Conservation (phyloP, 257 asterid genomes). For the Ophiorrhiza pumila region DNA sequence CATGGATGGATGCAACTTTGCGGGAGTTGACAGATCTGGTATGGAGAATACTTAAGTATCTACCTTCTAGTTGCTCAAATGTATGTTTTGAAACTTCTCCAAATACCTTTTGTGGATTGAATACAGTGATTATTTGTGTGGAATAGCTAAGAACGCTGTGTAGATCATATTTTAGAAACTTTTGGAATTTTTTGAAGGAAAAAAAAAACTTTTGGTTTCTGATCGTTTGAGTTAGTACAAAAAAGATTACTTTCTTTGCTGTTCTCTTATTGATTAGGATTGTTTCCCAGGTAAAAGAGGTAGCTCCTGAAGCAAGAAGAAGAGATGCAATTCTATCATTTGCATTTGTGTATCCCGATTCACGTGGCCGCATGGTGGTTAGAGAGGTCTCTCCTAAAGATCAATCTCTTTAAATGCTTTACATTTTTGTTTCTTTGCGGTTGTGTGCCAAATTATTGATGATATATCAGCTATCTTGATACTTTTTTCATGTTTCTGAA, state of each 20-base stretch:
- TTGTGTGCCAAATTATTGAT: background rate
- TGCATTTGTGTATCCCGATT: constrained; percentile 84
- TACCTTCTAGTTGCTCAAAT: background rate
- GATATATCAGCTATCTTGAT: background rate
- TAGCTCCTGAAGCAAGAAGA: constrained; percentile 91
- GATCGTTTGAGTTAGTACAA: background rate
- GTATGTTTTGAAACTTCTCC: background rate
- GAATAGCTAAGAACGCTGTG: background rate
- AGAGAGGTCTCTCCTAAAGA: constrained; percentile 52
- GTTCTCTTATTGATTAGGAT: constrained; percentile 1
- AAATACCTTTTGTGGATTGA: background rate
- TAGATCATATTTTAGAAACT: background rate
- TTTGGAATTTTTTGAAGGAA: background rate
- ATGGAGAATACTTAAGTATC: constrained; percentile 8
- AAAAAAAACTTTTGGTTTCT: background rate
- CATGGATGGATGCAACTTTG: constrained; percentile 99
- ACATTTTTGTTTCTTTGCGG: background rate
- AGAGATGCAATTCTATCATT: constrained; percentile 85
- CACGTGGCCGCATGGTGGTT: constrained; percentile 78
- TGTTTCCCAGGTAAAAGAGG: constrained; percentile 78
- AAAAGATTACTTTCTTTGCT: background rate
- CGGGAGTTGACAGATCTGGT: constrained; percentile 99
- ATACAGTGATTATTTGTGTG: background rate
- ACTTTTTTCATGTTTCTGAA: background rate
- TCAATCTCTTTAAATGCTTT: background rate